Percentiles rank a stretch among this genome's conserved stretches.
Evolutionary conservation across 164 flowering plant genomes (phyloP).

Genomic region (Tinospora cordifolia): DNA sequence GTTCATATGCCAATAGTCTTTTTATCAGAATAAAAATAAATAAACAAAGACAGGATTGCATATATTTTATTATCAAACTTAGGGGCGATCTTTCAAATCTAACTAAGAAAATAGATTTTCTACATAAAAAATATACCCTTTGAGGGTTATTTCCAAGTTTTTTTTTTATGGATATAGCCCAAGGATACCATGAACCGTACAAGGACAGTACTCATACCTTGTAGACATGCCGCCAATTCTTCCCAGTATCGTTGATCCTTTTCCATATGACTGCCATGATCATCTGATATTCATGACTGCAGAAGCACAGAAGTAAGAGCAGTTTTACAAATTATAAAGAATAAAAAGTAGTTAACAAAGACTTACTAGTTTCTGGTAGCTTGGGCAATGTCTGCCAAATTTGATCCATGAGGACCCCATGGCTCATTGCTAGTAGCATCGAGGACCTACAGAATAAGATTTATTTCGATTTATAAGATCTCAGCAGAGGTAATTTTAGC

Average conservation of each 20-base stretch:
- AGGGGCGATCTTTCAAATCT: no score
- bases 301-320: slow-evolving; percentile 11
- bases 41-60: no score
- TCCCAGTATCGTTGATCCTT: slow-evolving; percentile 87
- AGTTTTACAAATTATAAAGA: slow-evolving; percentile 7
- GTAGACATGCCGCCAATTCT: slow-evolving; percentile 99
- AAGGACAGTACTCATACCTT: slow-evolving; percentile 43
- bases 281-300: slow-evolving; percentile 93
- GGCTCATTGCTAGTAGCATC: slow-evolving; percentile 99
- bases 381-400: slow-evolving; percentile 91
- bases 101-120: no score
- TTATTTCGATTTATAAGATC: neutral
- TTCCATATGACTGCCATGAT: slow-evolving; percentile 92
- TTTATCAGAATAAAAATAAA: no score
- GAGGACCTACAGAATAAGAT: slow-evolving; percentile 55
- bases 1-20: no score
- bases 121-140: no score
- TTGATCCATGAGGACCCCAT: slow-evolving; percentile 99
- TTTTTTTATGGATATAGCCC: neutral
- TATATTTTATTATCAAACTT: no score
- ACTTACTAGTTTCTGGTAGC: slow-evolving; percentile 86
- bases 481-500: neutral
- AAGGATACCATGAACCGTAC: neutral
- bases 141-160: neutral
- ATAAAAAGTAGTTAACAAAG: slow-evolving; percentile 3